phyloP scores from a whole-genome alignment of 2,329 filamentous ascomycete species.

The Ascochyta clinopodiicola region DNA sequence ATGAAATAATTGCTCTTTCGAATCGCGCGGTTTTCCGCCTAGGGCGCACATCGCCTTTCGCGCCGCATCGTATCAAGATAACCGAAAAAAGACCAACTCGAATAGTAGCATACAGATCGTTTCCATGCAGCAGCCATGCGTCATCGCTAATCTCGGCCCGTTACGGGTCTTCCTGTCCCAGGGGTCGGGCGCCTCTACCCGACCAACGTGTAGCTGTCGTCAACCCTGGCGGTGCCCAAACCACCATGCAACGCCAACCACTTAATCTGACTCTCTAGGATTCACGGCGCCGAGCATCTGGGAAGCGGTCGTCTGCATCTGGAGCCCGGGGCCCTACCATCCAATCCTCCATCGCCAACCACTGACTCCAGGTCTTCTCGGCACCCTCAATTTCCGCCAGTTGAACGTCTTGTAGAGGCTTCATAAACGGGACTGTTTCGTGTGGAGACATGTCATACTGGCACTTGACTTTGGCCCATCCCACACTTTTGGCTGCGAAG shows the following conservation, averaged over 20 bases:
- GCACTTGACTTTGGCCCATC: conserved; percentile 86
- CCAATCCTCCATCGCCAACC: conserved; percentile 98
- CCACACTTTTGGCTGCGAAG: conserved; percentile 91
- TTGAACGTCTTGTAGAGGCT: conserved; percentile 76
- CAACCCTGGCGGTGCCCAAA: conserved; percentile 19
- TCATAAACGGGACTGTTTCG: conserved; percentile 86
- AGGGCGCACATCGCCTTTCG: too few species aligned
- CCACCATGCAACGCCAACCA: conserved; percentile 30
- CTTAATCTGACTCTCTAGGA: conserved; percentile 28
- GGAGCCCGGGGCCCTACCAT: conserved; percentile 88
- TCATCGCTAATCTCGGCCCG: conserved; percentile 24
- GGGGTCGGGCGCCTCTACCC: conserved; percentile 12
- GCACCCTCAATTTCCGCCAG: conserved; percentile 83
- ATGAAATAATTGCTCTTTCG: conserved; percentile 11
- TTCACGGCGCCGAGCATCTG: conserved; percentile 29
- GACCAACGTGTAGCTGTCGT: conserved; percentile 3
- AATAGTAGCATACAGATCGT: not conserved
- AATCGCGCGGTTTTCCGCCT: conserved; percentile 1
- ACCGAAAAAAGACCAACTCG: conserved; percentile 6
- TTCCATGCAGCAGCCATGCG: conserved; percentile 15
- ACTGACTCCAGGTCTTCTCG: conserved; percentile 89
- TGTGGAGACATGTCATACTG: conserved; percentile 87
- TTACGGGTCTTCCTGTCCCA: conserved; percentile 13
- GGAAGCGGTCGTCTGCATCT: conserved; percentile 38
- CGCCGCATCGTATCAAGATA: conserved; percentile 10